Evolutionary conservation across 768 basidiomycete genomes (phyloP).

Genomic region (Sporobolomyces phaffii): DNA sequence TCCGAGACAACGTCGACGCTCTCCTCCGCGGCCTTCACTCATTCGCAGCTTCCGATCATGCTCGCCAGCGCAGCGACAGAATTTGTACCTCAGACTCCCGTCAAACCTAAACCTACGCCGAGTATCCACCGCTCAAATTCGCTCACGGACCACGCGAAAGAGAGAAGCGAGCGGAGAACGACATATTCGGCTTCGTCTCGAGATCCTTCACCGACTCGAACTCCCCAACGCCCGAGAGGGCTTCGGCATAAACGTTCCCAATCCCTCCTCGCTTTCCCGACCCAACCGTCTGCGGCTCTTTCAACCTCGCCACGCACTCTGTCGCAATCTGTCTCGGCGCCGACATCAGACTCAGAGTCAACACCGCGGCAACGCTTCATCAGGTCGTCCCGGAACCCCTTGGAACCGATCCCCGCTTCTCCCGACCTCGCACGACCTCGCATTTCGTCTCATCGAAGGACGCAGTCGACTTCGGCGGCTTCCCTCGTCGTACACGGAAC

Average conservation of each 20-base stretch:
- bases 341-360: not conserved
- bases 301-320: not conserved
- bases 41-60: not conserved
- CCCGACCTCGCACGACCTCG: not conserved
- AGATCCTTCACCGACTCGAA: slow-evolving; percentile 14
- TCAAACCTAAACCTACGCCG: not conserved
- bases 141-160: not conserved
- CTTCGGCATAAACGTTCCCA: slow-evolving; percentile 21
- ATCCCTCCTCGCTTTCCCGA: slow-evolving; percentile 3
- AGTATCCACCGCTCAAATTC: not conserved
- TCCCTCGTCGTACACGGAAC: no score
- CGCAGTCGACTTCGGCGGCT: slow-evolving; percentile 6
- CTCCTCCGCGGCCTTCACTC: not conserved
- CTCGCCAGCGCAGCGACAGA: slow-evolving; percentile 18
- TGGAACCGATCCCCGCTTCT: not conserved
- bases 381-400: not conserved
- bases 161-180: not conserved
- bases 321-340: not conserved
- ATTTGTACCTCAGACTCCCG: slow-evolving; percentile 35
- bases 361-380: not conserved
- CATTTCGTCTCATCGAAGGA: not conserved
- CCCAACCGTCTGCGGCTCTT: not conserved
- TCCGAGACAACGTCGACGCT: slow-evolving; percentile 7
- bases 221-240: slow-evolving; percentile 5
- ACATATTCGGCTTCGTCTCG: slow-evolving; percentile 4